Evolutionary conservation across 2,329 filamentous ascomycete genomes (phyloP), one percentile per base, ranked within the genome.

Genomic region (Aspergillus bombycis): DNA sequence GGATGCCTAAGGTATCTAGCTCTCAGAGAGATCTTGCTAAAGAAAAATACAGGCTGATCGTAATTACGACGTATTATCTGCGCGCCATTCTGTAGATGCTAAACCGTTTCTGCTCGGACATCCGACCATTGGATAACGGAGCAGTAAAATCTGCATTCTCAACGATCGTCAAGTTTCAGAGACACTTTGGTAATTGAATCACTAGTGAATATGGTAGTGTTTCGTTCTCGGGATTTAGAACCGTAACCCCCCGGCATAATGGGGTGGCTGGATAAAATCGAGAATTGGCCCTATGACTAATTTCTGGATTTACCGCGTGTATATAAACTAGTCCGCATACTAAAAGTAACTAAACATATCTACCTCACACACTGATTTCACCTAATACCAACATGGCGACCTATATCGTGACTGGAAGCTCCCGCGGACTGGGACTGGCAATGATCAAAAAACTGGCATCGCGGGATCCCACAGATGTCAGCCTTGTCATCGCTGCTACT

Each of bases 351-450:
- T 41, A 41, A 46, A 8, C 21, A 23, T 12, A 26, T 23, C 43
- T 3, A 26, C 19, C 46, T 9, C 14, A 5, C 6, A 28, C 19
- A 14, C 12, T 4, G 1, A 50, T 23, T 23, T 23, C 43, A 21
- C 21, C n/a, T 26, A 8, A 52, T 28, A 52, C 0, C 10, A 53
- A 34, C 1, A 53, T 53, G 50, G 50, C 50, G 1, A 53, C 30
- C n/a, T 53, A 53, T 19, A 32, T 34, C 2, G 50, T 53, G 14
- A 74, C 72, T 6, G 72, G 74, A 10, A 61, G 71, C 21, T 69
- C 68, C 21, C 65, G 72, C 16, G 74, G 74, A 41, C 55, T 76
- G n/a, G 73, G 73, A 36, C 65, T 75, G 0, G 70, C 67, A 23
- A 38, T 75, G n/a, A 60, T 62, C 21, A 63, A 61, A 36, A 62